A percentile compares a stretch with the other conserved stretches of the same genome.
These are phyloP conservation scores for Beauveria medogensis DNA, from an alignment of 2,329 filamentous ascomycete genomes.

Conservation along the genomic window DNA sequence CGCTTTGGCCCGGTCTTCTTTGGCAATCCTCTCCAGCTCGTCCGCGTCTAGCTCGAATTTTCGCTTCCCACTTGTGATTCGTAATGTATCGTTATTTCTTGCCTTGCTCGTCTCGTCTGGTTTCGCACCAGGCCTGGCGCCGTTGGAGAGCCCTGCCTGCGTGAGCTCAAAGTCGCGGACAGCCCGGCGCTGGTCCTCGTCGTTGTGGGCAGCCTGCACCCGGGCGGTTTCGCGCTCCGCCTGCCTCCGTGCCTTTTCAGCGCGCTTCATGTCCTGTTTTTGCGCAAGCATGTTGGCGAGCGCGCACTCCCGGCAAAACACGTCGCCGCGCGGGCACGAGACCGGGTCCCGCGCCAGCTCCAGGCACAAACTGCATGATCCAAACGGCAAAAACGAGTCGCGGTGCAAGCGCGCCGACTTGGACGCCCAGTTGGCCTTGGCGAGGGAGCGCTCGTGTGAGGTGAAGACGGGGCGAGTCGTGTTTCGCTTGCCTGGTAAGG, in stretches of 20 bases:
- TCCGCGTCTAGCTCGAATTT: conserved; percentile 70
- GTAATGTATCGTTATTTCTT: background rate
- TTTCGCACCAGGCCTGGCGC: conserved; percentile 19
- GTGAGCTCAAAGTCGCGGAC: conserved; percentile 77
- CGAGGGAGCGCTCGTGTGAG: conserved; percentile 75
- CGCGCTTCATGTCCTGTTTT: conserved; percentile 79
- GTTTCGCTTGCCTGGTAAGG: conserved; percentile 64
- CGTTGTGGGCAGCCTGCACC: conserved; percentile 51
- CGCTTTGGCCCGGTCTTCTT: conserved; percentile 61
- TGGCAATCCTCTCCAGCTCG: conserved; percentile 62
- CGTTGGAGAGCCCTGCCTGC: conserved; percentile 58
- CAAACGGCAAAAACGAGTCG: conserved; percentile 89
- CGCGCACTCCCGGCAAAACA: conserved; percentile 94
- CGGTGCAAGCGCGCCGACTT: conserved; percentile 77
- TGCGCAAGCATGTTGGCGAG: conserved; percentile 85
- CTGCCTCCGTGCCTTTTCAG: conserved; percentile 58
- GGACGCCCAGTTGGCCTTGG: conserved; percentile 74
- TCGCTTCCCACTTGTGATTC: conserved; percentile 43
- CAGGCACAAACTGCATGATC: conserved; percentile 80
- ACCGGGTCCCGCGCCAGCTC: conserved; percentile 75
- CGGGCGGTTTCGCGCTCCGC: conserved; percentile 56
- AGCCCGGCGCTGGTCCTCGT: conserved; percentile 61
- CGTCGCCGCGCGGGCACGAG: conserved; percentile 72
- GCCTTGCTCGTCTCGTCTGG: conserved; percentile 21
- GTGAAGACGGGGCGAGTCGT: conserved; percentile 92